These are phyloP conservation scores for Nemophila menziesii DNA, from an alignment of 257 asterid genomes.

Conservation along the genomic window DNA sequence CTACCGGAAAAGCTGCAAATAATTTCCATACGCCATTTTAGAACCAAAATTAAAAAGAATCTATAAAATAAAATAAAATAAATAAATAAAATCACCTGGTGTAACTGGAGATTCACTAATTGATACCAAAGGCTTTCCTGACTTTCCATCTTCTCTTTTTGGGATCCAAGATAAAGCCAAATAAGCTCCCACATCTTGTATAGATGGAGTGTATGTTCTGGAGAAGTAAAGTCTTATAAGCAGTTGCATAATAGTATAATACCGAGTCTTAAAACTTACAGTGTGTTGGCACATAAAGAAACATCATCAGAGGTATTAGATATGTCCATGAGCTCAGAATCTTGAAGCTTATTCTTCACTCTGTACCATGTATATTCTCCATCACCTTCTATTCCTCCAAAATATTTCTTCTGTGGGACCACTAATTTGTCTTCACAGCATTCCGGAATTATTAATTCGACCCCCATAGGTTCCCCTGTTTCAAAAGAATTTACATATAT, in stretches of 20 bases:
- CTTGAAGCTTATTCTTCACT: constrained; percentile 45
- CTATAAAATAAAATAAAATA: too few relatives aligned
- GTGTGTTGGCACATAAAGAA: constrained; percentile 35
- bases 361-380: constrained; percentile 86
- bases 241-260: neutral
- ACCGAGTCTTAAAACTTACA: constrained; percentile 39
- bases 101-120: constrained; percentile 61
- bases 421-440: constrained; percentile 77
- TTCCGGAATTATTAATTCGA: constrained; percentile 58
- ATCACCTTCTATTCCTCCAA: constrained; percentile 85
- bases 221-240: constrained; percentile 13
- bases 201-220: constrained; percentile 70
- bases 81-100: constrained; percentile 37
- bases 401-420: constrained; percentile 58
- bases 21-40: constrained; percentile 17
- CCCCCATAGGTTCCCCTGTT: constrained; percentile 74
- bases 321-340: constrained; percentile 48
- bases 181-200: constrained; percentile 75
- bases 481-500: constrained; percentile 8
- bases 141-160: constrained; percentile 60
- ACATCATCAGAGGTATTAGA: constrained; percentile 32
- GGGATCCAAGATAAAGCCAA: constrained; percentile 81
- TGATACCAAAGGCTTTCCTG: constrained; percentile 59
- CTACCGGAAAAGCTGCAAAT: constrained; percentile 71
- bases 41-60: constrained; percentile 1